phyloP scores from a whole-genome alignment of 2,329 filamentous ascomycete genomes.

The Alternaria triticina region DNA sequence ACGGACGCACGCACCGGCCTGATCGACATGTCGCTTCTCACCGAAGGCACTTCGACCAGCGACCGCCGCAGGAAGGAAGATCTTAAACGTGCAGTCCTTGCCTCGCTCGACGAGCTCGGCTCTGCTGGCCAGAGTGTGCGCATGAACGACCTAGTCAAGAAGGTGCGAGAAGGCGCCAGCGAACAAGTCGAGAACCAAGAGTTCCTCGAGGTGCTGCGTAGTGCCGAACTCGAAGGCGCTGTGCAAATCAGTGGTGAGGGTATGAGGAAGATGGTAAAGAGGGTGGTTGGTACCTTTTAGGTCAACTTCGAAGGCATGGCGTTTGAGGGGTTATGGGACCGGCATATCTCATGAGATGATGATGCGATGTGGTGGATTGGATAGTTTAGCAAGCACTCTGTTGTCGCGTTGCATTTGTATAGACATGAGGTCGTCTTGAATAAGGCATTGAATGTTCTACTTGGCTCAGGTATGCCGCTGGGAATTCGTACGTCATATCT shows the following conservation, averaged over 20 bases:
- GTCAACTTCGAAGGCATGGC: not conserved
- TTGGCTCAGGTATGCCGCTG: not conserved
- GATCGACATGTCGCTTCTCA: slow-evolving; percentile 95
- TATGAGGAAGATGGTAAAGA: slow-evolving; percentile 78
- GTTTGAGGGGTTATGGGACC: not conserved
- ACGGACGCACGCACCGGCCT: slow-evolving; percentile 88
- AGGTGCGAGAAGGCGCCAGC: slow-evolving; percentile 64
- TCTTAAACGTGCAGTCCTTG: slow-evolving; percentile 78
- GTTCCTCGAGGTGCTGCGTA: slow-evolving; percentile 80
- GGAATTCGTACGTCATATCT: not conserved
- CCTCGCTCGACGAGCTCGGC: slow-evolving; percentile 77
- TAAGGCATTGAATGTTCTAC: not conserved
- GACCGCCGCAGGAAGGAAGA: slow-evolving; percentile 84
- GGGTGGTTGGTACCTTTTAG: slow-evolving; percentile 58
- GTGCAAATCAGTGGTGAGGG: slow-evolving; percentile 86
- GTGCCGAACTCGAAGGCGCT: slow-evolving; percentile 82
- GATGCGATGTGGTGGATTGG: not conserved
- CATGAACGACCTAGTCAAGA: slow-evolving; percentile 78
- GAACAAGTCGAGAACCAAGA: slow-evolving; percentile 76
- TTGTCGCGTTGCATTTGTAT: not conserved
- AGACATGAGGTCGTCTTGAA: not conserved
- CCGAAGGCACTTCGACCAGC: slow-evolving; percentile 89
- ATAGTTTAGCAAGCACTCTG: not conserved
- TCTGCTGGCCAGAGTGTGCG: slow-evolving; percentile 68
- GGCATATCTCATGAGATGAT: not conserved